Conservation (phyloP, 2,329 filamentous ascomycete genomes). For the Dactylellina sp. region DNA sequence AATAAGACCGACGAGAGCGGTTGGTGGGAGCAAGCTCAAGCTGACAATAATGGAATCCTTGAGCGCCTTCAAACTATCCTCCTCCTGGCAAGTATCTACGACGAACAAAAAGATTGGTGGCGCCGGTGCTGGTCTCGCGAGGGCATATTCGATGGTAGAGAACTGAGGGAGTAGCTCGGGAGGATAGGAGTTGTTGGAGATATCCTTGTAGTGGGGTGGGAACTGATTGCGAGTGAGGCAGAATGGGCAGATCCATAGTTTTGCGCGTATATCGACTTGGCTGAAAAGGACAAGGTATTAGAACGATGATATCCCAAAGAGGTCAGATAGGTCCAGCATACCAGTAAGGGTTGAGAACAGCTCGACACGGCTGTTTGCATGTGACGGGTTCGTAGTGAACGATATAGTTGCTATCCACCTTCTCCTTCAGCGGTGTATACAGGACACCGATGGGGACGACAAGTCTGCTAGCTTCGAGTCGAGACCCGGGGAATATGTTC, state of each 20-base stretch:
- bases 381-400: slow-evolving; percentile 96
- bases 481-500: slow-evolving; percentile 98
- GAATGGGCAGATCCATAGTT: slow-evolving; percentile 90
- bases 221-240: slow-evolving; percentile 85
- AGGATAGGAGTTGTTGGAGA: slow-evolving; percentile 82
- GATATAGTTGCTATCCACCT: slow-evolving; percentile 67
- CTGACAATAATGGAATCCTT: slow-evolving; percentile 90
- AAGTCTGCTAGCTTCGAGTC: slow-evolving; percentile 95
- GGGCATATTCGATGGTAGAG: slow-evolving; percentile 89
- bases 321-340: slow-evolving; percentile 65
- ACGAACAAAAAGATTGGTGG: slow-evolving; percentile 89
- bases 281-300: slow-evolving; percentile 64
- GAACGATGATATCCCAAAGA: not conserved
- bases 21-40: slow-evolving; percentile 81
- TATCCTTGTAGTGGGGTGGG: slow-evolving; percentile 89
- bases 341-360: slow-evolving; percentile 97
- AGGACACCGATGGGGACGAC: slow-evolving; percentile 96
- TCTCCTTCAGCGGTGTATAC: slow-evolving; percentile 96
- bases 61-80: slow-evolving; percentile 82
- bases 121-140: slow-evolving; percentile 83
- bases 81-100: slow-evolving; percentile 88
- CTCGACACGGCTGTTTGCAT: slow-evolving; percentile 91
- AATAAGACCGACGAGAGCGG: slow-evolving; percentile 83
- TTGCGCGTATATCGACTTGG: slow-evolving; percentile 84
- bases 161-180: slow-evolving; percentile 84